A percentile compares a stretch with the other conserved stretches of the same genome.
These are phyloP conservation scores for Tylopilus sp. DNA, from an alignment of 768 basidiomycete species.

Conservation along the genomic window DNA sequence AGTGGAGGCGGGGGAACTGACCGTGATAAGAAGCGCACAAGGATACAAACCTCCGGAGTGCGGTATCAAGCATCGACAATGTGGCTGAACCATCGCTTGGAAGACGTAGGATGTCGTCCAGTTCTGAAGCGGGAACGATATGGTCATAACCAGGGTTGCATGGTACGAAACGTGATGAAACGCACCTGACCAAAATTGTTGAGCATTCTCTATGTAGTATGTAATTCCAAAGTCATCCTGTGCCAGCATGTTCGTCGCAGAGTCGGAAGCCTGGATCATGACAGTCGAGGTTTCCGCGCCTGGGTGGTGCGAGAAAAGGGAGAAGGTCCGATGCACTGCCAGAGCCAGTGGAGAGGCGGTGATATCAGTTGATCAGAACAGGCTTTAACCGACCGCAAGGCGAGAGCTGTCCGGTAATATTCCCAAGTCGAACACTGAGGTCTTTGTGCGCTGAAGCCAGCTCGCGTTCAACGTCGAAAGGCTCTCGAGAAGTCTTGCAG, in stretches of 20 bases:
- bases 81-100: conserved; percentile 57
- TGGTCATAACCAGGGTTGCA: conserved; percentile 6
- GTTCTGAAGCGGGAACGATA: conserved; percentile 48
- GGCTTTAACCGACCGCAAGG: background rate
- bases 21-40: conserved; percentile 88
- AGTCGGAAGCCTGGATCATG: conserved; percentile 16
- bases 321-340: background rate
- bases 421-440: background rate
- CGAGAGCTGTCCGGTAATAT: background rate
- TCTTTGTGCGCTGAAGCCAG: background rate
- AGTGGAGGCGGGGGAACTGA: conserved; percentile 40
- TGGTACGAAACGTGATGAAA: conserved; percentile 6
- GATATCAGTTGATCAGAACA: background rate
- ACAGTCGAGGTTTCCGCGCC: background rate
- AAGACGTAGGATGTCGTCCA: conserved; percentile 77
- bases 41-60: conserved; percentile 70
- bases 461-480: conserved; percentile 10
- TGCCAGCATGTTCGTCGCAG: conserved; percentile 23
- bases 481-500: conserved; percentile 3
- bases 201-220: conserved; percentile 78
- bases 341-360: no score
- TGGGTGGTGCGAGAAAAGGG: conserved; percentile 6
- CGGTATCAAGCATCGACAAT: conserved; percentile 72
- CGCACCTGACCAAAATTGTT: conserved; percentile 90
- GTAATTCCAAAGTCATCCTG: conserved; percentile 75